Evolutionary conservation across 495 filamentous ascomycete species (phyloP).

Genomic region (Podospora pseudocomata): DNA sequence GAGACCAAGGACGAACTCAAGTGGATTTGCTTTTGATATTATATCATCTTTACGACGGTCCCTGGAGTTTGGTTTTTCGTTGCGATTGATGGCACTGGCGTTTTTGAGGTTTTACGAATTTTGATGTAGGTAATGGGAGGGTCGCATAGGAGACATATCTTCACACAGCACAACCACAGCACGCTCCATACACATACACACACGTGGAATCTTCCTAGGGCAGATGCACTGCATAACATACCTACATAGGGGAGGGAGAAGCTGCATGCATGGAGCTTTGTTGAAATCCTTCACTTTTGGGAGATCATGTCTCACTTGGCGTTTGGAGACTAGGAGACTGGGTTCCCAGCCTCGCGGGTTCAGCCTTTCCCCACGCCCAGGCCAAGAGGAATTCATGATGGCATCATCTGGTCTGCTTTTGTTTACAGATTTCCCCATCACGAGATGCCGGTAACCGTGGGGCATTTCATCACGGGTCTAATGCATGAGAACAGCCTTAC

Average conservation of each 20-base stretch:
- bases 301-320: background rate
- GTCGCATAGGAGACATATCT: slow-evolving; percentile 8
- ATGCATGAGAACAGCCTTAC: background rate
- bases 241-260: background rate
- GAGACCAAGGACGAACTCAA: background rate
- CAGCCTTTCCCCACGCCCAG: background rate
- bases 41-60: slow-evolving; percentile 15
- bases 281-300: background rate
- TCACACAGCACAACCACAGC: background rate
- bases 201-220: background rate
- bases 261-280: background rate
- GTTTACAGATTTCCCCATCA: background rate
- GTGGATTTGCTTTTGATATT: slow-evolving; percentile 5
- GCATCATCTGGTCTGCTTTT: background rate
- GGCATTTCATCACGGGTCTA: background rate
- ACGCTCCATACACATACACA: background rate
- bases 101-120: slow-evolving; percentile 24
- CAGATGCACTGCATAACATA: background rate
- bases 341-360: slow-evolving; percentile 4
- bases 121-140: slow-evolving; percentile 18
- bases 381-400: background rate
- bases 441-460: background rate
- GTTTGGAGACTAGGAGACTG: background rate
- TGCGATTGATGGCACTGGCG: slow-evolving; percentile 25
- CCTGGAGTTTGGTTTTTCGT: slow-evolving; percentile 11